Evolutionary conservation across 202 grass and related monocot species (phyloP), one percentile per base, ranked within the genome.

Genomic region (Brachypodium distachyon): DNA sequence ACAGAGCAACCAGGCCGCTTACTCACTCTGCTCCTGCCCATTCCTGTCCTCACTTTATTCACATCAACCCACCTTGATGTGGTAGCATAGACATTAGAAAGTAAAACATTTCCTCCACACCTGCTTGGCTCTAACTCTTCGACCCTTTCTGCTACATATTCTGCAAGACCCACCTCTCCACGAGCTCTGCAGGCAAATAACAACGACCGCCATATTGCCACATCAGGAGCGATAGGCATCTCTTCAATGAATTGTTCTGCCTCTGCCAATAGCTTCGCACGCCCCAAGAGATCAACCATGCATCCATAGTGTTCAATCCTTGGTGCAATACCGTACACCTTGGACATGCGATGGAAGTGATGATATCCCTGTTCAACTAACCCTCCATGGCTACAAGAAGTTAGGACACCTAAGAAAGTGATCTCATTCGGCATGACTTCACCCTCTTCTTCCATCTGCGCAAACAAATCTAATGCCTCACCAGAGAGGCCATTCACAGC

Each of bases 11-110:
- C 95, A 3, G 95, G 95, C 40, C 80, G 66, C 61, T 98, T 98
- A 48, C 67, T 87, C 70, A 84, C 86, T 59, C 83, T 90, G 55
- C 68, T 57, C 47, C 19, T 31, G 12, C 54, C 58, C 82, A 92
- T 88, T 41, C 59, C 43, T 86, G 73, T 79, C 73, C 91, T 78
- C 71, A 98, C 66, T 61, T 81, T 87, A 61, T 87, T 88, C 48
- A 88, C 91, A 80, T 94, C 87, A 70, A 50, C 79, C 91, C 95
- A 98, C 61, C 89, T 85, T 84, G 87, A 92, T 66, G 82, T 84
- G 59, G 87, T 80, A 72, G 91, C 95, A 79, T 98, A 98, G 40
- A 92, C 77, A 90, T 94, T 94, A 87, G 95, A 94, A 73, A 98
- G 92, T 85, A 98, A 88, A 68, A 98, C 85, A 56, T 90, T 65